Evolutionary conservation across 2,329 filamentous ascomycete genomes (phyloP).

Genomic region (Phoma herbarum): DNA sequence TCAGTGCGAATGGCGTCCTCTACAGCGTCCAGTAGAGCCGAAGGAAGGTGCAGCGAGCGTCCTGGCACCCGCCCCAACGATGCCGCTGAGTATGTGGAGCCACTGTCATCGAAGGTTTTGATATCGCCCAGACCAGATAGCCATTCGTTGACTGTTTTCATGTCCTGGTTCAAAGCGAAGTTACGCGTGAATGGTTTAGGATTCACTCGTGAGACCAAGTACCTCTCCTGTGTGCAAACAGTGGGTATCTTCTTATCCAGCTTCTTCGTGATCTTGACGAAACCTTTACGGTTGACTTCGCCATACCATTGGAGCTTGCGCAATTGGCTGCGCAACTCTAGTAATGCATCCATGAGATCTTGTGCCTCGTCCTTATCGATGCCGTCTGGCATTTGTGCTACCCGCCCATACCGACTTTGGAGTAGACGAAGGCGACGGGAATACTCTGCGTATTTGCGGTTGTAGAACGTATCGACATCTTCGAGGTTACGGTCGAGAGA

Average conservation of each 20-base stretch:
- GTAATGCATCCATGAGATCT: conserved; percentile 86
- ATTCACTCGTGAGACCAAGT: conserved; percentile 90
- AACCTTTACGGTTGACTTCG: conserved; percentile 93
- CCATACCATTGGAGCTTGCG: conserved; percentile 97
- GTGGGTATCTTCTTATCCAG: conserved; percentile 91
- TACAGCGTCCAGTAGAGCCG: conserved; percentile 72
- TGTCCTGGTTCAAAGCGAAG: conserved; percentile 63
- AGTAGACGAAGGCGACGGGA: conserved; percentile 84
- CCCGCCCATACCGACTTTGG: conserved; percentile 84
- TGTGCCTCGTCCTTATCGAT: conserved; percentile 90
- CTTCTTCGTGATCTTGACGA: conserved; percentile 99
- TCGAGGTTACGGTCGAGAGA: conserved; percentile 96
- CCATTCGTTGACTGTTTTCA: conserved; percentile 87
- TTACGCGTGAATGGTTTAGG: conserved; percentile 87
- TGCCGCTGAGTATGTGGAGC: conserved; percentile 71
- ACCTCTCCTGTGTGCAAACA: conserved; percentile 80
- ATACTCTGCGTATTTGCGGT: conserved; percentile 89
- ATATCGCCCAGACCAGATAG: conserved; percentile 81
- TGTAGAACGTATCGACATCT: conserved; percentile 96
- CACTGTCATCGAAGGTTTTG: conserved; percentile 77
- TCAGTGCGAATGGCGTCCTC: conserved; percentile 77
- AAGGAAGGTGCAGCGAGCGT: conserved; percentile 76
- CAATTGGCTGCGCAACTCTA: conserved; percentile 86
- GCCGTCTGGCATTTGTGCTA: conserved; percentile 72
- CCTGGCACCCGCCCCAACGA: conserved; percentile 81